phyloP scores from a whole-genome alignment of 257 asterid genomes.

The Dorcoceras hygrometricum region DNA sequence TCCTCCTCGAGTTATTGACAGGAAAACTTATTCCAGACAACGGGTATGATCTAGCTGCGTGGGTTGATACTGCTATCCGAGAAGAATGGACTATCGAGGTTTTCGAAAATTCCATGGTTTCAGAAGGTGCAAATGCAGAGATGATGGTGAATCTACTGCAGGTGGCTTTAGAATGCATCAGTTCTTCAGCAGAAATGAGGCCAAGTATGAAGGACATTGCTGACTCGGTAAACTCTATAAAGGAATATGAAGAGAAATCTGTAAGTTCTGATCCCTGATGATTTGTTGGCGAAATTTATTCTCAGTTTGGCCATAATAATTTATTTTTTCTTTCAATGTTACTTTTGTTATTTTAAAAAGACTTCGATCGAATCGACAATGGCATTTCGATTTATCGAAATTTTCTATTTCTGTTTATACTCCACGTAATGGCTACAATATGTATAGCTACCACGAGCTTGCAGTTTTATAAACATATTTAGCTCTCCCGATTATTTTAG shows the following conservation, averaged over 20 bases:
- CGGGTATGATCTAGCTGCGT: conserved; percentile 35
- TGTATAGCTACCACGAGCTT: too few relatives aligned
- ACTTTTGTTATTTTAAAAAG: too few relatives aligned
- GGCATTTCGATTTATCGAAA: too few relatives aligned
- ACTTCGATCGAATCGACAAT: too few relatives aligned
- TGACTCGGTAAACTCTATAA: conserved; percentile 28
- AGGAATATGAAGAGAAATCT: conserved; percentile 38
- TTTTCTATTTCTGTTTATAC: too few relatives aligned
- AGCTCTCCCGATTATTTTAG: too few relatives aligned
- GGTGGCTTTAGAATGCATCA: conserved; percentile 39
- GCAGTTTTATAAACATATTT: too few relatives aligned
- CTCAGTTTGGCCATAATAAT: too few relatives aligned
- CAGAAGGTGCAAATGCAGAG: conserved; percentile 40
- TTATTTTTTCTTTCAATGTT: too few relatives aligned
- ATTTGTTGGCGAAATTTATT: neutral
- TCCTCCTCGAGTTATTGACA: conserved; percentile 45
- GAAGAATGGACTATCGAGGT: conserved; percentile 51
- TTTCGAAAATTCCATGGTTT: conserved; percentile 31
- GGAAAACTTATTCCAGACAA: conserved; percentile 33
- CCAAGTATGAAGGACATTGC: conserved; percentile 41
- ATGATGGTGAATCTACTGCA: conserved; percentile 43
- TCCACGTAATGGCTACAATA: too few relatives aligned
- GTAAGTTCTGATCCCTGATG: neutral
- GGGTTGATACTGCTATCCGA: conserved; percentile 39
- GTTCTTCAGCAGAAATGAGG: conserved; percentile 34